Evolutionary conservation across 139 green algal species (phyloP).

Genomic region (Chloropicon primus): DNA sequence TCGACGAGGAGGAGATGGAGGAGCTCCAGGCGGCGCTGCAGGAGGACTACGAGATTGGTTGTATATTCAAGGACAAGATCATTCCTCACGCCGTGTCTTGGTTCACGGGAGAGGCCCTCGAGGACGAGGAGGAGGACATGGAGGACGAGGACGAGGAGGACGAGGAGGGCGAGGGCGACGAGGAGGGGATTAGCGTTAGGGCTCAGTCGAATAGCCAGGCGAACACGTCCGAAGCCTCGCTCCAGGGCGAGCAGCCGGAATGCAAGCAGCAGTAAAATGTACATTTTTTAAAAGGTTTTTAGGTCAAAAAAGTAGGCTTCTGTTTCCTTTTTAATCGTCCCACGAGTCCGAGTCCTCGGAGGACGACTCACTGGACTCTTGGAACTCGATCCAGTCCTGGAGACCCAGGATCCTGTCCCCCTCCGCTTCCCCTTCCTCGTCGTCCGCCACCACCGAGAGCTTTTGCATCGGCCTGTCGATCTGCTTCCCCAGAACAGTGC

Average conservation of each 20-base stretch:
- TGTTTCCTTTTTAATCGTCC: not conserved
- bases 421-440: not conserved
- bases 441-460: not conserved
- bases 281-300: not conserved
- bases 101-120: constrained; percentile 81
- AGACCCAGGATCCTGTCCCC: not conserved
- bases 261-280: constrained; percentile 61
- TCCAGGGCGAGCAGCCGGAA: constrained; percentile 53
- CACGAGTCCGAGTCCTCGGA: not conserved
- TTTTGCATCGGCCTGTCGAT: not conserved
- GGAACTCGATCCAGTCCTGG: not conserved
- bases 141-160: constrained; percentile 39
- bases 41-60: constrained; percentile 55
- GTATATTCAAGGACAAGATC: constrained; percentile 60
- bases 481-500: not conserved
- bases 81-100: constrained; percentile 68
- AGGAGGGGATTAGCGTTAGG: constrained; percentile 18
- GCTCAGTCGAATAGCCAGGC: constrained; percentile 2
- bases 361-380: not conserved
- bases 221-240: not conserved
- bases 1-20: constrained; percentile 78
- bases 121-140: constrained; percentile 37
- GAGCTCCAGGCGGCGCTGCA: constrained; percentile 72
- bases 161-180: constrained; percentile 23
- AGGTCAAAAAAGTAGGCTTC: not conserved